phyloP scores from a whole-genome alignment of 1,284 basidiomycete species.

The Rhodofomes roseus region DNA sequence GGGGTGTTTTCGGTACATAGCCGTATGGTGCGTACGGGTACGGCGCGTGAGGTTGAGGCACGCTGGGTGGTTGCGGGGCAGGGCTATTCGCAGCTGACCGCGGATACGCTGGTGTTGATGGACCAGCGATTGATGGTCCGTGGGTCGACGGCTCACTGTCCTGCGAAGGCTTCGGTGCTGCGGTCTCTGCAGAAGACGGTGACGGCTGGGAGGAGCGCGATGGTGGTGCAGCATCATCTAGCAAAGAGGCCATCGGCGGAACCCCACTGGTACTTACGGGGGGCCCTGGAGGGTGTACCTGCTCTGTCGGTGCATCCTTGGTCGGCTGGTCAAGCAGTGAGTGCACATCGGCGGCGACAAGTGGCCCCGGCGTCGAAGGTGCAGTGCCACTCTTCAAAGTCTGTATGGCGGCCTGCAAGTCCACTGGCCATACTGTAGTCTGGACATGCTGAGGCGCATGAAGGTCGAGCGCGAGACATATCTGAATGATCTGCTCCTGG shows the following conservation, averaged over 20 bases:
- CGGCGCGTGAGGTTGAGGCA: constrained; percentile 18
- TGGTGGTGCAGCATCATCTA: constrained; percentile 3
- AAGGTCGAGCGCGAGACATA: constrained; percentile 67
- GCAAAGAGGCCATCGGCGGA: constrained; percentile 23
- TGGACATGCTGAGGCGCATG: constrained; percentile 59
- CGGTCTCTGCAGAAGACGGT: background rate
- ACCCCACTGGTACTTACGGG: constrained; percentile 6
- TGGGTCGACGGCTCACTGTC: background rate
- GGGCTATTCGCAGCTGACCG: constrained; percentile 4
- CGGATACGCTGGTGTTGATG: background rate
- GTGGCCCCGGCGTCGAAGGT: background rate
- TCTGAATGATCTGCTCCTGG: constrained; percentile 67
- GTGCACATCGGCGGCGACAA: background rate
- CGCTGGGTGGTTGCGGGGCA: constrained; percentile 19
- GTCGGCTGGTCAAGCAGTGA: background rate
- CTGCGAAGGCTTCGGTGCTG: background rate
- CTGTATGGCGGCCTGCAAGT: constrained; percentile 60
- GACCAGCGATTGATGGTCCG: background rate
- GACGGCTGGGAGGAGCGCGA: background rate
- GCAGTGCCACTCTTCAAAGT: constrained; percentile 37
- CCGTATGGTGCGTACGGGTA: constrained; percentile 29
- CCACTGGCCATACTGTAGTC: constrained; percentile 62
- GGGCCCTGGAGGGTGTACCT: constrained; percentile 21
- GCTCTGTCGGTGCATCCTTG: constrained; percentile 16
- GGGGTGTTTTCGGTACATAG: constrained; percentile 19